A percentile compares a stretch with the other conserved stretches of the same genome.
phyloP scores from a whole-genome alignment of 768 basidiomycete species.

The Agrocybe praecox region DNA sequence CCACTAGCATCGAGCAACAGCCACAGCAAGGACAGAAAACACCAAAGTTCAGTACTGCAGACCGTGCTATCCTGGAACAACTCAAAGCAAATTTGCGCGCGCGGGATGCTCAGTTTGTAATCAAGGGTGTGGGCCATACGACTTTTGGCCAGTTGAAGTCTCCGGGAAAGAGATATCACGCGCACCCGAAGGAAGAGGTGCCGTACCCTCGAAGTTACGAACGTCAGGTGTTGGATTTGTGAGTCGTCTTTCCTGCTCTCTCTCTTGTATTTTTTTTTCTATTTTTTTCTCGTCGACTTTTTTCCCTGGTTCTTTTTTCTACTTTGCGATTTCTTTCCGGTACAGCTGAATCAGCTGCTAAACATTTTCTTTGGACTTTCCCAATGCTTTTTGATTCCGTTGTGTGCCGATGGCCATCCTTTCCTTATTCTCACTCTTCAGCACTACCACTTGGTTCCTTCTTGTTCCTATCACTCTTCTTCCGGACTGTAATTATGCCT shows the following conservation, averaged over 20 bases:
- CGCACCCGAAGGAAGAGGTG: constrained; percentile 48
- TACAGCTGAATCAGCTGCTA: background rate
- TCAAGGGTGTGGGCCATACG: constrained; percentile 44
- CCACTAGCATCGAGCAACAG: background rate
- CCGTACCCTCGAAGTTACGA: constrained; percentile 76
- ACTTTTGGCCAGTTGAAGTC: constrained; percentile 29
- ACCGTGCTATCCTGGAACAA: constrained; percentile 62
- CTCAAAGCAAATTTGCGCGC: constrained; percentile 53
- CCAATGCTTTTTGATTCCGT: background rate
- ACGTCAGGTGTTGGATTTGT: constrained; percentile 66
- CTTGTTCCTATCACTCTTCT: background rate
- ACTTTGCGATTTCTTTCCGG: background rate
- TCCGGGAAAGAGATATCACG: constrained; percentile 57
- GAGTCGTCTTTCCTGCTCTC: constrained; percentile 31
- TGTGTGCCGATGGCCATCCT: too few relatives aligned
- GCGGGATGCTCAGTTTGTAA: constrained; percentile 56
- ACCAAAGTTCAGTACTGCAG: constrained; percentile 59
- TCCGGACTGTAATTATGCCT: background rate
- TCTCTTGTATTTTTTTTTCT: constrained; percentile 4
- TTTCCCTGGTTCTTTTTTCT: background rate
- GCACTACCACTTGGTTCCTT: background rate
- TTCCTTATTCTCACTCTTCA: background rate
- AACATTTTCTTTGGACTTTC: background rate
- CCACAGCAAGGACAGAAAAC: background rate
- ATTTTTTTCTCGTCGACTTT: background rate